Conservation (phyloP, 176 grass and related monocot genomes). For the Oryza meridionalis region DNA sequence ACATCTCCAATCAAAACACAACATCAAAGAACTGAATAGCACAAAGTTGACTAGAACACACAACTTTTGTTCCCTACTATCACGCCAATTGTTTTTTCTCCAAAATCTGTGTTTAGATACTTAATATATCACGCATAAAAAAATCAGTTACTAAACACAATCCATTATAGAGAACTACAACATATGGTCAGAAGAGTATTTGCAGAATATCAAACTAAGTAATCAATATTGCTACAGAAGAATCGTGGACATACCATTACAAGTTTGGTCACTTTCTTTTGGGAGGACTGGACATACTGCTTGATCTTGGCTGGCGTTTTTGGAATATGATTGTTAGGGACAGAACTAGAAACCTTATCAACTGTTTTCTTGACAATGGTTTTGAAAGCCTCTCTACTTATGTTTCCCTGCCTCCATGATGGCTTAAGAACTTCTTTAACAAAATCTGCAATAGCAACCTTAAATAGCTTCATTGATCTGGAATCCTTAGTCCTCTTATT, state of each 20-base stretch:
- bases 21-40: slow-evolving; percentile 23
- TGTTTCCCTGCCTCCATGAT: slow-evolving; percentile 95
- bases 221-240: slow-evolving; percentile 28
- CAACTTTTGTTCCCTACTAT: slow-evolving; percentile 28
- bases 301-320: slow-evolving; percentile 86
- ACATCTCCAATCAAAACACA: slow-evolving; percentile 10
- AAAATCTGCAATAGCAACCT: slow-evolving; percentile 87
- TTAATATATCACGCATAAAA: slow-evolving; percentile 27
- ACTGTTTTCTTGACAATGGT: slow-evolving; percentile 98
- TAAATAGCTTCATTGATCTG: slow-evolving; percentile 90
- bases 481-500: slow-evolving; percentile 70
- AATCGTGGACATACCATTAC: slow-evolving; percentile 83
- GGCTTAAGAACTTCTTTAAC: slow-evolving; percentile 97
- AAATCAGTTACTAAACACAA: slow-evolving; percentile 1
- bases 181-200: slow-evolving; percentile 38
- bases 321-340: slow-evolving; percentile 78
- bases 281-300: slow-evolving; percentile 82
- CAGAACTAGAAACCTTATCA: slow-evolving; percentile 87
- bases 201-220: slow-evolving; percentile 36
- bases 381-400: slow-evolving; percentile 97
- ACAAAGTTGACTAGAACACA: slow-evolving; percentile 27
- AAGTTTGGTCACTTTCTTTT: slow-evolving; percentile 93
- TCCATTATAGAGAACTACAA: slow-evolving; percentile 25
- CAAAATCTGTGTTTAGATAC: slow-evolving; percentile 2
- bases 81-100: slow-evolving; percentile 1